Conservation (phyloP, 2,329 filamentous ascomycete species). For the Aureobasidium subglaciale region DNA sequence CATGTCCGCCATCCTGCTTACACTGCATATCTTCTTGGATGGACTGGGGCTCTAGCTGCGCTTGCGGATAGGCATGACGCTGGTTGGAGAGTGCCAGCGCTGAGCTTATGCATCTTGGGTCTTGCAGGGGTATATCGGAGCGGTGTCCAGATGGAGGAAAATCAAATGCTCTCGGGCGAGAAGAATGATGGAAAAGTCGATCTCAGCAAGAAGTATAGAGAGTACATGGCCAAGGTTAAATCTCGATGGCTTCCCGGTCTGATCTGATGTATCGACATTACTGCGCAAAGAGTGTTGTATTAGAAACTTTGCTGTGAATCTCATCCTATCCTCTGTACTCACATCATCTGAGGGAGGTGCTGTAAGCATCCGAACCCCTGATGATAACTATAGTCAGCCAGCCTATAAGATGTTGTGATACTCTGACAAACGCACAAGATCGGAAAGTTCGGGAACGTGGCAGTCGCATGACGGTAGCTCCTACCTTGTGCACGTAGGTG, state of each 20-base stretch:
- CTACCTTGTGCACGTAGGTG: background rate
- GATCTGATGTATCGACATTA: background rate
- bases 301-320: too few relatives aligned
- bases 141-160: background rate
- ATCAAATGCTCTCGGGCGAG: background rate
- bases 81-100: background rate
- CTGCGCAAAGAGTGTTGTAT: too few relatives aligned
- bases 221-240: conserved; percentile 4
- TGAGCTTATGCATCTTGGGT: background rate
- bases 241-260: conserved; percentile 1
- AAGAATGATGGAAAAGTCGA: conserved; percentile 1
- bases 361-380: too few relatives aligned
- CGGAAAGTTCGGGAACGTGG: background rate
- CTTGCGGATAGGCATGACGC: background rate
- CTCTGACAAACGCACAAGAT: background rate
- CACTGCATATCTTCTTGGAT: conserved; percentile 3
- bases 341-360: too few relatives aligned
- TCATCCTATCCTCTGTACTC: too few relatives aligned
- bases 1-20: conserved; percentile 8
- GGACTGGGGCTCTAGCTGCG: background rate
- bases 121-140: background rate
- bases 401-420: background rate
- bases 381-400: too few relatives aligned
- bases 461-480: background rate
- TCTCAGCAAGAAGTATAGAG: background rate